Conservation (phyloP, 2,329 filamentous ascomycete species). For the Tothia fuscella region DNA sequence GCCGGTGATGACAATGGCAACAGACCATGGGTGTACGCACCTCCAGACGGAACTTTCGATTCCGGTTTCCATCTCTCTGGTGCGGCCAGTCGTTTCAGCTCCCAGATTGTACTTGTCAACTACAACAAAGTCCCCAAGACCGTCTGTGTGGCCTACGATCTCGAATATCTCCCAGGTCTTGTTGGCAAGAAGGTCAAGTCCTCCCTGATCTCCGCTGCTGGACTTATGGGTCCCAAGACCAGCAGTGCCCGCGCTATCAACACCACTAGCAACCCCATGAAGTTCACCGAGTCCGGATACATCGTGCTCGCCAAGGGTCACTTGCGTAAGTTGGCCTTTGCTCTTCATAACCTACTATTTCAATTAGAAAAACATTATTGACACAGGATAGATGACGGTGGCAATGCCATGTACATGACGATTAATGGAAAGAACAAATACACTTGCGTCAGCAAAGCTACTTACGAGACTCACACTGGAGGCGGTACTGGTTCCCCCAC, state of each 20-base stretch:
- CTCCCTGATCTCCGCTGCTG: not conserved
- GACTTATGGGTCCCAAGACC: not conserved
- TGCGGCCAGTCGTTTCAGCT: not conserved
- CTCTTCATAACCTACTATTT: not conserved
- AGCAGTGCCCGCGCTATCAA: not conserved
- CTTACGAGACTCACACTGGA: not conserved
- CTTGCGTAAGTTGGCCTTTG: not conserved
- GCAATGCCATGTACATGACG: not conserved
- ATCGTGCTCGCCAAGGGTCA: constrained; percentile 3
- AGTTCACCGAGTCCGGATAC: not conserved
- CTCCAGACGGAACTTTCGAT: not conserved
- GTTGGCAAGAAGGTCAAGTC: not conserved
- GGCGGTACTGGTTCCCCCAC: not conserved
- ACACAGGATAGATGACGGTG: not conserved
- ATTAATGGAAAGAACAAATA: not conserved
- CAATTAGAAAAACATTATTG: not conserved
- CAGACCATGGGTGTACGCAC: constrained; percentile 2
- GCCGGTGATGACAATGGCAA: constrained; percentile 7
- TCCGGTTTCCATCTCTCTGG: not conserved
- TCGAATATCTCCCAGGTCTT: not conserved
- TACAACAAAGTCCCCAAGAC: not conserved
- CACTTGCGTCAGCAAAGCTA: not conserved
- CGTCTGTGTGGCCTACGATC: constrained; percentile 4
- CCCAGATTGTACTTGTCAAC: constrained; percentile 5
- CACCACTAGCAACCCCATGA: not conserved